Conservation (phyloP, 352 stramenopile species). For the Chrysophaeum taylorii region DNA sequence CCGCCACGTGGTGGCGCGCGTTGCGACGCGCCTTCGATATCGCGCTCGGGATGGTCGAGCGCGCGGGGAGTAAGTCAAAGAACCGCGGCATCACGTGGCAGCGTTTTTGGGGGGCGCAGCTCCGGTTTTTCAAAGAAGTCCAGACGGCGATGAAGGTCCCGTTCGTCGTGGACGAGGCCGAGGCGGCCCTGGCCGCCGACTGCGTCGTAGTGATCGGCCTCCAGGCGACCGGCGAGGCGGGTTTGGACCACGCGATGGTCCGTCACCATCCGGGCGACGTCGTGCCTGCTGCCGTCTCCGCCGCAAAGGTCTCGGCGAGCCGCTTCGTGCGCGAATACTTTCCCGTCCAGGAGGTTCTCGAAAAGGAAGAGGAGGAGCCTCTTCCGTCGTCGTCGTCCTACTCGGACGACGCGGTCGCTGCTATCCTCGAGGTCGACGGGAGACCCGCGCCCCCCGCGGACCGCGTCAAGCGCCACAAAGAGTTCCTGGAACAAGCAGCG, state of each 20-base stretch:
- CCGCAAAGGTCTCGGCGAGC: constrained; percentile 30
- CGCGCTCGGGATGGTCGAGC: not conserved
- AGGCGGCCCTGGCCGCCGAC: constrained; percentile 35
- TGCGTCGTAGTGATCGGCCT: constrained; percentile 55
- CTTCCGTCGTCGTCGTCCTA: too few relatives aligned
- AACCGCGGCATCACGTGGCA: constrained; percentile 33
- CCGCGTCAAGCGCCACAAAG: not conserved
- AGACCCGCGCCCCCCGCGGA: not conserved
- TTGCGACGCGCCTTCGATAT: not conserved
- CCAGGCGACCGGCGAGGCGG: constrained; percentile 51
- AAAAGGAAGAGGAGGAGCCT: not conserved
- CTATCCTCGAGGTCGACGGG: not conserved
- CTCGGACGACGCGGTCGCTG: constrained; percentile 10
- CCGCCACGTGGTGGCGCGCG: constrained; percentile 18
- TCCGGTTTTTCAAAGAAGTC: constrained; percentile 54
- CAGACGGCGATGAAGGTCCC: constrained; percentile 47
- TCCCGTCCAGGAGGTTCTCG: constrained; percentile 25
- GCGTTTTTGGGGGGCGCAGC: constrained; percentile 50
- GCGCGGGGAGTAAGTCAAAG: too few relatives aligned
- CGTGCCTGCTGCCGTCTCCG: constrained; percentile 33
- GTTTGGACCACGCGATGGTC: constrained; percentile 38
- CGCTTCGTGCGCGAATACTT: constrained; percentile 41
- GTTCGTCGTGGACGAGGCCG: constrained; percentile 30
- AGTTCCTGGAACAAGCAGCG: not conserved
- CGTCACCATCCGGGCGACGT: constrained; percentile 17